These are phyloP conservation scores for Clavispora santaluciae DNA, from an alignment of 805 yeast genomes.

Conservation along the genomic window DNA sequence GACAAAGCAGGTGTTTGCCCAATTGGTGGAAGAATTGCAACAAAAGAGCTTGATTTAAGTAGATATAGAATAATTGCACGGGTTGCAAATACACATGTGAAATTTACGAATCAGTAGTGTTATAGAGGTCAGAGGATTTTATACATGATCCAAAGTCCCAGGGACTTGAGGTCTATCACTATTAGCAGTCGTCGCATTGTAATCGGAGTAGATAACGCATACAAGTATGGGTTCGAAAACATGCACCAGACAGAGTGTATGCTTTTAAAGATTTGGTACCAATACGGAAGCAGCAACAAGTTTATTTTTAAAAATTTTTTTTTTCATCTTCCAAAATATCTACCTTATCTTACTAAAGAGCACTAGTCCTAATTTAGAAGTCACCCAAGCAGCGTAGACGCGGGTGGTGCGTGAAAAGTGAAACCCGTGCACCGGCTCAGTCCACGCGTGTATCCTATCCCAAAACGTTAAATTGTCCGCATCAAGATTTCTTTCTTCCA, in stretches of 20 bases:
- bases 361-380: background rate
- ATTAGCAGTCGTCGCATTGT: too few species aligned
- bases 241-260: too few species aligned
- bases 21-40: constrained; percentile 22
- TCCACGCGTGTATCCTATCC: constrained; percentile 14
- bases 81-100: constrained; percentile 26
- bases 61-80: background rate
- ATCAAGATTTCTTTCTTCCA: constrained; percentile 11
- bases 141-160: too few species aligned
- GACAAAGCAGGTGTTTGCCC: constrained; percentile 32
- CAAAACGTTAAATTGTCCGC: constrained; percentile 18
- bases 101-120: constrained; percentile 28
- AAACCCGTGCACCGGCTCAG: constrained; percentile 8
- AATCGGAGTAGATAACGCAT: too few species aligned
- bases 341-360: too few species aligned
- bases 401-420: background rate
- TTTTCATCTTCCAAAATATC: too few species aligned
- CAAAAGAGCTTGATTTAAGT: constrained; percentile 4
- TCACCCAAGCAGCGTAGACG: background rate
- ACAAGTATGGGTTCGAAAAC: too few species aligned
- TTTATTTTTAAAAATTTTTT: background rate
- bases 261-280: too few species aligned
- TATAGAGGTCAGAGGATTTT: too few species aligned
- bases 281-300: background rate
- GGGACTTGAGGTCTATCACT: too few species aligned